These are phyloP conservation scores for Reutealis trisperma DNA, from an alignment of 345 rosid genomes.

Conservation along the genomic window DNA sequence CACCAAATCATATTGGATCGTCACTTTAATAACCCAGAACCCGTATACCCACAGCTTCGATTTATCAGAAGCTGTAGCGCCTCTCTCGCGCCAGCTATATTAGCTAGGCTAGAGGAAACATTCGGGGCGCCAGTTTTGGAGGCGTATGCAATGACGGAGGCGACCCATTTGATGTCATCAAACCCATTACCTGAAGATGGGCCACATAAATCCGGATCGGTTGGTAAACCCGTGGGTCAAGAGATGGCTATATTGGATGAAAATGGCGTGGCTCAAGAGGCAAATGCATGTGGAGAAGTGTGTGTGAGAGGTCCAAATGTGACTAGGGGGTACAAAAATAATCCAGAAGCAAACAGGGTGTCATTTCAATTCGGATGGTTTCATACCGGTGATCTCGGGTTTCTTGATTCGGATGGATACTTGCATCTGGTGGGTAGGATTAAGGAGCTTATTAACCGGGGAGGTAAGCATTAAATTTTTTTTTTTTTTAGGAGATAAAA, in stretches of 20 bases:
- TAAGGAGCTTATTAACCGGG: conserved; percentile 97
- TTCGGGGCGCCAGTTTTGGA: conserved; percentile 82
- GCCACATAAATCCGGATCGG: conserved; percentile 76
- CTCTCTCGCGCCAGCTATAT: conserved; percentile 70
- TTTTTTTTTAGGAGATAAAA: neutral
- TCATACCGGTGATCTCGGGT: conserved; percentile 90
- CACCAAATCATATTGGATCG: conserved; percentile 91
- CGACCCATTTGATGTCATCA: conserved; percentile 73
- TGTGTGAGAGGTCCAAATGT: conserved; percentile 88
- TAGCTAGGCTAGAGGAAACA: conserved; percentile 70
- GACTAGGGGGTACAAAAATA: conserved; percentile 85
- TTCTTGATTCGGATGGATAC: conserved; percentile 79
- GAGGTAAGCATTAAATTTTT: too few relatives aligned
- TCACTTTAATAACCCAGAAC: conserved; percentile 55
- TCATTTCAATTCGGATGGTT: conserved; percentile 91
- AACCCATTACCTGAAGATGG: conserved; percentile 86
- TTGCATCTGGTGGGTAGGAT: conserved; percentile 89
- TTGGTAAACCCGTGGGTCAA: conserved; percentile 83
- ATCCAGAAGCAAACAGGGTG: conserved; percentile 74
- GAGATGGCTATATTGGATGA: conserved; percentile 71
- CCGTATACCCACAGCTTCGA: conserved; percentile 62
- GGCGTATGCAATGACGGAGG: conserved; percentile 95
- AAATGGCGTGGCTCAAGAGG: conserved; percentile 55
- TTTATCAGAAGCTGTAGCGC: conserved; percentile 90
- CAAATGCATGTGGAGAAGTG: conserved; percentile 60